Evolutionary conservation across 2,329 filamentous ascomycete species (phyloP).

Genomic region (Chaetothyriales sp.): DNA sequence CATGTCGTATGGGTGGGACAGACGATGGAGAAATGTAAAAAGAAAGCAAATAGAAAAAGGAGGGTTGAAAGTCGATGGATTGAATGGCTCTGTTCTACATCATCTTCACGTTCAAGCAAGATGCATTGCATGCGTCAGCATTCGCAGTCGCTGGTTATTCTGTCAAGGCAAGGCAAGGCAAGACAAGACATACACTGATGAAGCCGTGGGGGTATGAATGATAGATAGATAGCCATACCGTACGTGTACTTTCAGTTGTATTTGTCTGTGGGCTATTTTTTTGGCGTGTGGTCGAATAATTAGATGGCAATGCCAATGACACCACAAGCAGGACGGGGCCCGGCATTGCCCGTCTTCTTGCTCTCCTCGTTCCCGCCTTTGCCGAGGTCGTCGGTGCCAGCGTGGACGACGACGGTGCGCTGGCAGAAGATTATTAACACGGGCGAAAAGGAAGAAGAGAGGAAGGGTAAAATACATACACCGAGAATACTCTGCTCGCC

Average conservation of each 20-base stretch:
- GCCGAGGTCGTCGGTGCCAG: constrained; percentile 91
- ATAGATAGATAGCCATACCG: too few relatives aligned
- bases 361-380: constrained; percentile 86
- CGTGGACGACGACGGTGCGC: constrained; percentile 92
- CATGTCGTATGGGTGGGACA: neutral
- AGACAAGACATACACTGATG: neutral
- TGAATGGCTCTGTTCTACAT: neutral
- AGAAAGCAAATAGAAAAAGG: neutral
- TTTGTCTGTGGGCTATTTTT: too few relatives aligned
- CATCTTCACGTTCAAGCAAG: neutral
- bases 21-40: neutral
- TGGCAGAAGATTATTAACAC: constrained; percentile 24
- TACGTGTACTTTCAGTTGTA: too few relatives aligned
- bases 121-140: neutral
- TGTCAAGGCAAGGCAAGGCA: too few relatives aligned
- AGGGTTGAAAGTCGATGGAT: neutral
- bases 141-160: too few relatives aligned
- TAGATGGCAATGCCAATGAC: constrained; percentile 67
- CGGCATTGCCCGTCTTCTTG: constrained; percentile 96
- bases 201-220: neutral
- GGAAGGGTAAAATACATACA: constrained; percentile 38
- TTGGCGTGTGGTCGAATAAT: too few relatives aligned
- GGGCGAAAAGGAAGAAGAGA: constrained; percentile 1
- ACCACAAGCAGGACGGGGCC: constrained; percentile 84
- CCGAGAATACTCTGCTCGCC: constrained; percentile 90